Percentiles rank a stretch among this genome's conserved stretches.
Evolutionary conservation across 805 yeast species (phyloP).

Genomic region (Metschnikowia anglica): DNA sequence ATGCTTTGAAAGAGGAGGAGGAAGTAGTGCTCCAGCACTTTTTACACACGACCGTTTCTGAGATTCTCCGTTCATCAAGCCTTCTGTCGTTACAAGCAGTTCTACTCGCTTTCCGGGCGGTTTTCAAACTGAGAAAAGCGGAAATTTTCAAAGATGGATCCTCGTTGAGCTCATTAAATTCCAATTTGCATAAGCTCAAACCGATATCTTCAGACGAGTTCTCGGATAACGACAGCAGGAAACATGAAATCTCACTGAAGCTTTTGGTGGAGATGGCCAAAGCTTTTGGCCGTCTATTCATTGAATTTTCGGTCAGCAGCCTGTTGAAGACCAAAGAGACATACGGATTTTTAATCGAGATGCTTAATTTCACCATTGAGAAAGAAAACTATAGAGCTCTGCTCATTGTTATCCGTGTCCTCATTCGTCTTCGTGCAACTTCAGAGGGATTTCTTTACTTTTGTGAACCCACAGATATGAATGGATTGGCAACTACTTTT

Average conservation of each 20-base stretch:
- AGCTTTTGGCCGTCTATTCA: constrained; percentile 27
- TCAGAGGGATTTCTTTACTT: constrained; percentile 46
- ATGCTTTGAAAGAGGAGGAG: constrained; percentile 31
- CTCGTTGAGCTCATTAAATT: neutral
- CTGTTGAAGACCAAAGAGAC: constrained; percentile 28
- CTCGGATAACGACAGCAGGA: neutral
- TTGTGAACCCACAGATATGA: constrained; percentile 57
- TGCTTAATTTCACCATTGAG: constrained; percentile 37
- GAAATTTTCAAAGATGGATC: too few species aligned
- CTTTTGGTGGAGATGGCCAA: constrained; percentile 23
- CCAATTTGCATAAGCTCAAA: neutral
- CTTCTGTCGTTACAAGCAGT: constrained; percentile 2
- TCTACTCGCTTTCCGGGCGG: neutral
- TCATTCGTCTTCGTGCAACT: constrained; percentile 55
- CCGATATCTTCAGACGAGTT: neutral
- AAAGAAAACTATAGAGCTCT: constrained; percentile 37
- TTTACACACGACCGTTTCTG: constrained; percentile 27
- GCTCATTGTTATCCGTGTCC: constrained; percentile 49
- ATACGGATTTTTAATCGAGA: constrained; percentile 32
- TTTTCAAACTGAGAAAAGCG: neutral
- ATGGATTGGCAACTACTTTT: constrained; percentile 61
- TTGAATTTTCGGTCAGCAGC: constrained; percentile 20
- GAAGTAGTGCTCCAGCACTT: constrained; percentile 32
- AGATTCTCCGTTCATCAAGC: constrained; percentile 16
- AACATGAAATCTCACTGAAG: neutral